phyloP scores from a whole-genome alignment of 2,329 filamentous ascomycete genomes.

The Alternaria sp. region DNA sequence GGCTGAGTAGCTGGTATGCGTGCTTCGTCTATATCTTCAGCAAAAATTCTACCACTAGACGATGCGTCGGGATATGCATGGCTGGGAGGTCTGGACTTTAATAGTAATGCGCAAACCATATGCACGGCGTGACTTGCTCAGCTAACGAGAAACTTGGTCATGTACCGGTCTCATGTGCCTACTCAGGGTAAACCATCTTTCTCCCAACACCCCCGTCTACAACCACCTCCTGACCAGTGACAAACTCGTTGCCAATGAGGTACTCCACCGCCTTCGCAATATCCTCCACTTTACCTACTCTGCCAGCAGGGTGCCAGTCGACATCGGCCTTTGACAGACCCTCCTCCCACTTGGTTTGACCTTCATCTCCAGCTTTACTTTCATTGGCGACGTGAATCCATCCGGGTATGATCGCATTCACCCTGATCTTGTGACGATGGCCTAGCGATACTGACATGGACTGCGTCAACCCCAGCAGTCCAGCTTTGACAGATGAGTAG shows the following conservation, averaged over 20 bases:
- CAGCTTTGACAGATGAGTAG: constrained; percentile 60
- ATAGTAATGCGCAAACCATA: too few species aligned
- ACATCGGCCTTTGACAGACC: constrained; percentile 55
- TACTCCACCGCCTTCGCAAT: constrained; percentile 52
- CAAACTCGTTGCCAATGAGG: constrained; percentile 49
- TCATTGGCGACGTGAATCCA: constrained; percentile 61
- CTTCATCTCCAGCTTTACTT: constrained; percentile 51
- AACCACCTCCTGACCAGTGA: constrained; percentile 55
- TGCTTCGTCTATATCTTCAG: too few species aligned
- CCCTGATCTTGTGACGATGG: constrained; percentile 52
- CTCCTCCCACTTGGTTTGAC: constrained; percentile 54
- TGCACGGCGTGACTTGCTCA: neutral
- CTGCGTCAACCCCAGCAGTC: constrained; percentile 58
- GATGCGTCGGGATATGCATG: too few species aligned
- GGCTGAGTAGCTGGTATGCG: neutral
- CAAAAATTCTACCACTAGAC: neutral
- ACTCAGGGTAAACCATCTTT: constrained; percentile 54
- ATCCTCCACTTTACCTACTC: constrained; percentile 60
- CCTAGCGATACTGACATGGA: constrained; percentile 57
- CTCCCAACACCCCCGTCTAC: constrained; percentile 56
- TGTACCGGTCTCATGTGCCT: neutral
- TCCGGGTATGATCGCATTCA: constrained; percentile 59
- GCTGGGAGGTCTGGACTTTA: neutral
- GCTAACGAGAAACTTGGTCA: neutral
- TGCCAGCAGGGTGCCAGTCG: constrained; percentile 58